phyloP scores from a whole-genome alignment of 352 stramenopile genomes.

The Halophytophthora polymorphica region DNA sequence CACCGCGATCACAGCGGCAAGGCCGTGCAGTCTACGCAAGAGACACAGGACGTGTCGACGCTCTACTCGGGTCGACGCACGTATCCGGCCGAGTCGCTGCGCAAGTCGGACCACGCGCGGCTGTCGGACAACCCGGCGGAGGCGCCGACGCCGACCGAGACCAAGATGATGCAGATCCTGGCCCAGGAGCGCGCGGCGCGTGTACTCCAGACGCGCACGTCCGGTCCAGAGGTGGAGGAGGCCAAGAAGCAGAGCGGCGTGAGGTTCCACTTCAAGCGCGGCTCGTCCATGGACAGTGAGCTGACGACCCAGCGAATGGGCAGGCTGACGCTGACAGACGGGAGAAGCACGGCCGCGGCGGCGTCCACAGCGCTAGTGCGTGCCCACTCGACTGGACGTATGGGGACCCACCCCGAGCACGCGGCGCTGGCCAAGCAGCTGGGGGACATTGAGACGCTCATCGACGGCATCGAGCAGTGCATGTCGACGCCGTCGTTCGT shows the following conservation, averaged over 20 bases:
- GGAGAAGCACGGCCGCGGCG: neutral
- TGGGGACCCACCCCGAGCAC: constrained; percentile 37
- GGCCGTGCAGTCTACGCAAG: constrained; percentile 14
- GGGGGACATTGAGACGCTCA: constrained; percentile 55
- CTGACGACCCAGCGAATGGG: constrained; percentile 14
- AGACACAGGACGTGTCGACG: constrained; percentile 34
- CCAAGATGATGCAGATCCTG: constrained; percentile 37
- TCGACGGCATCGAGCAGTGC: constrained; percentile 51
- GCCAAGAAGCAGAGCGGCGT: constrained; percentile 33
- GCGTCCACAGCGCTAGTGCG: constrained; percentile 16
- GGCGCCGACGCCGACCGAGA: constrained; percentile 20
- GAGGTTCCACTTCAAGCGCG: constrained; percentile 62
- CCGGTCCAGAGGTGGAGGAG: constrained; percentile 18
- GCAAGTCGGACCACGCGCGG: constrained; percentile 36
- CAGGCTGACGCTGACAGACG: constrained; percentile 23
- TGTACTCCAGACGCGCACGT: constrained; percentile 10
- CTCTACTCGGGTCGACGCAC: constrained; percentile 64
- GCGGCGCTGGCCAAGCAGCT: constrained; percentile 39
- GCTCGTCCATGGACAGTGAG: constrained; percentile 18
- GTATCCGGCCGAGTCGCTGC: constrained; percentile 60
- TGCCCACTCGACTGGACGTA: constrained; percentile 11
- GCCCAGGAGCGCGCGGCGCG: constrained; percentile 29
- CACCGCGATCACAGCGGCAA: constrained; percentile 29
- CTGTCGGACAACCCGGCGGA: constrained; percentile 32
- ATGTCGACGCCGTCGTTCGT: constrained; percentile 35